Evolutionary conservation across 202 grass and related monocot species (phyloP).

Genomic region (Panicum hallii): DNA sequence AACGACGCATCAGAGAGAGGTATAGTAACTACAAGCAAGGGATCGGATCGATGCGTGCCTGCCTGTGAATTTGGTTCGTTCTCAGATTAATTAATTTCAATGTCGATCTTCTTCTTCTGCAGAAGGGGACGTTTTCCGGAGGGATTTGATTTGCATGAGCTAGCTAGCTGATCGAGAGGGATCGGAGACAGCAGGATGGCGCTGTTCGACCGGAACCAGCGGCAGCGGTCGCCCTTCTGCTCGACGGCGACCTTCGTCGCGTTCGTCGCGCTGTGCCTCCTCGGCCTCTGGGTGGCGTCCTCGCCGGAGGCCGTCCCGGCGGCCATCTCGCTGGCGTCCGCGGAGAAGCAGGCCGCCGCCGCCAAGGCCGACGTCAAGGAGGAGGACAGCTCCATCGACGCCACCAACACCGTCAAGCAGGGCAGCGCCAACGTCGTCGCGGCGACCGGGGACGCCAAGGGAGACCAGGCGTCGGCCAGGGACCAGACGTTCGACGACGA

Average conservation of each 20-base stretch:
- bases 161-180: conserved; percentile 22
- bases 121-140: not conserved
- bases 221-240: conserved; percentile 63
- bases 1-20: not conserved
- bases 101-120: not conserved
- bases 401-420: conserved; percentile 63
- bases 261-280: conserved; percentile 73
- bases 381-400: conserved; percentile 72
- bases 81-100: not conserved
- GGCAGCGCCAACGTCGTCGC: conserved; percentile 55
- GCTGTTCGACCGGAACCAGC: conserved; percentile 71
- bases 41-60: not conserved
- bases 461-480: conserved; percentile 40
- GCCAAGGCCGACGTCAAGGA: conserved; percentile 31
- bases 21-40: too few species aligned
- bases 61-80: not conserved
- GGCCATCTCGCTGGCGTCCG: conserved; percentile 32
- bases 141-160: conserved; percentile 34
- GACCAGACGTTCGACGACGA: conserved; percentile 73
- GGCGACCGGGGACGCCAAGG: conserved; percentile 1
- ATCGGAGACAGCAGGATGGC: conserved; percentile 40
- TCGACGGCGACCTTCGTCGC: conserved; percentile 66
- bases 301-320: conserved; percentile 55
- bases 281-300: conserved; percentile 83
- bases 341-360: conserved; percentile 3